Evolutionary conservation across 2,329 filamentous ascomycete species (phyloP).

Genomic region (Waltergamsia citrina): DNA sequence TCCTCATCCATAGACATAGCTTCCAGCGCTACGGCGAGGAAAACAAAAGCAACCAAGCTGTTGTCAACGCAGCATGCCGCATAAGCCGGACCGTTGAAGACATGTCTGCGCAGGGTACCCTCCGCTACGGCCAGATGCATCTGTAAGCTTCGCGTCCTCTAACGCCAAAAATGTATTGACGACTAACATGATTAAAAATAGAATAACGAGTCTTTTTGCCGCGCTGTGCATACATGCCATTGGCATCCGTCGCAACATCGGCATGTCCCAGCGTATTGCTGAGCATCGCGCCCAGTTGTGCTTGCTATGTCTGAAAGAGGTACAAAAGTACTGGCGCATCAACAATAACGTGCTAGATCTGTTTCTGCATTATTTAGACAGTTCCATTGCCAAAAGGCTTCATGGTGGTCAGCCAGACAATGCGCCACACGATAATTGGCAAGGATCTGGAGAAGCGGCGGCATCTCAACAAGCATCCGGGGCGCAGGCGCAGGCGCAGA

Average conservation of each 20-base stretch:
- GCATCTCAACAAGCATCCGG: background rate
- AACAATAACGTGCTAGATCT: slow-evolving; percentile 27
- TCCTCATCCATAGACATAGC: slow-evolving; percentile 23
- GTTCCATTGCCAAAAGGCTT: slow-evolving; percentile 23
- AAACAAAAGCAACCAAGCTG: slow-evolving; percentile 16
- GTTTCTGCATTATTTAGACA: slow-evolving; percentile 26
- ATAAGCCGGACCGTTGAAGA: slow-evolving; percentile 27
- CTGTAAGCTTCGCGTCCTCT: slow-evolving; percentile 12
- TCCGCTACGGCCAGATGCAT: slow-evolving; percentile 27
- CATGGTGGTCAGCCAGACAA: slow-evolving; percentile 11
- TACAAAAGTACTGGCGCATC: slow-evolving; percentile 29
- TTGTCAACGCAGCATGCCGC: slow-evolving; percentile 19
- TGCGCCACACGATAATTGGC: background rate
- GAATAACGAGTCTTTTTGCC: slow-evolving; percentile 25
- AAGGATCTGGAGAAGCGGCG: background rate
- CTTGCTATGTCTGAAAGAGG: slow-evolving; percentile 24
- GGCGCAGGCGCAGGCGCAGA: too few relatives aligned
- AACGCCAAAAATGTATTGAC: background rate
- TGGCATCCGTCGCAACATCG: slow-evolving; percentile 20
- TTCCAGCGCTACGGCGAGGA: slow-evolving; percentile 17
- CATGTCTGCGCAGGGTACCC: slow-evolving; percentile 21
- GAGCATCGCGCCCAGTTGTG: slow-evolving; percentile 27
- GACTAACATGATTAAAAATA: slow-evolving; percentile 9
- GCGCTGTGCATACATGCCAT: slow-evolving; percentile 27
- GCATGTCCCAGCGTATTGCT: slow-evolving; percentile 21